Evolutionary conservation across 202 grass and related monocot species (phyloP), one percentile per base, ranked within the genome.

Genomic region (Brachypodium distachyon): DNA sequence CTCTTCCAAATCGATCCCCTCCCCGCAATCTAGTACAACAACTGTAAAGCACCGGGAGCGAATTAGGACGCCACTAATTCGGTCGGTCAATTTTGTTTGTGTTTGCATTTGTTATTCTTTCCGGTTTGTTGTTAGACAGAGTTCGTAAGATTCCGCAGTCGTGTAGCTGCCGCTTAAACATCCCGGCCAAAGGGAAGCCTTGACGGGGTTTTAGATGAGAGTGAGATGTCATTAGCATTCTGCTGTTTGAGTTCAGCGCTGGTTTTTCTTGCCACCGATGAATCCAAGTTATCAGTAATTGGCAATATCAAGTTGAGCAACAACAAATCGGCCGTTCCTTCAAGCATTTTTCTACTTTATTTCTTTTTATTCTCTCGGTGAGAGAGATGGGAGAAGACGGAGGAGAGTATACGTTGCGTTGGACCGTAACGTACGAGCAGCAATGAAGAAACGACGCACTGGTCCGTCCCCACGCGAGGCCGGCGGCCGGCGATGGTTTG

Each of bases 1-100:
- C 76, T 99, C 33, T 99, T 99, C 74, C 71, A 82, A 27, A 53
- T 90, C 59, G 91, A 94, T 19, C 85, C 83, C 1, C 86, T 93
- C 14, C 84, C 87, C 21, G 55, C 56, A 50, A 77, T 88, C 18
- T 92, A 89, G 83, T 27, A 73, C 46, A 12, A 26, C 32, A 32
- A 77, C 52, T 49, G 72, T 71, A 53, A 41, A 86, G 64, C 54
- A 66, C 78, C 56, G 39, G 29, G n/a, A n/a, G n/a, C n/a, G n/a
- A n/a, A 56, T 58, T 66, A 66, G 72, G 27, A n/a, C 12, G 6
- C 38, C n/a, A n/a, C 70, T 65, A 51, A 49, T 72, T 17, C 77
- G 61, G 76, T 17, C 77, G 61, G 76, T 65, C 60, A 86, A 79
- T 80, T 85, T 84, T 84, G 76, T 78, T 82, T 76, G 31, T 84